Conservation (phyloP, 202 grass and related monocot species). For the Setaria italica region DNA sequence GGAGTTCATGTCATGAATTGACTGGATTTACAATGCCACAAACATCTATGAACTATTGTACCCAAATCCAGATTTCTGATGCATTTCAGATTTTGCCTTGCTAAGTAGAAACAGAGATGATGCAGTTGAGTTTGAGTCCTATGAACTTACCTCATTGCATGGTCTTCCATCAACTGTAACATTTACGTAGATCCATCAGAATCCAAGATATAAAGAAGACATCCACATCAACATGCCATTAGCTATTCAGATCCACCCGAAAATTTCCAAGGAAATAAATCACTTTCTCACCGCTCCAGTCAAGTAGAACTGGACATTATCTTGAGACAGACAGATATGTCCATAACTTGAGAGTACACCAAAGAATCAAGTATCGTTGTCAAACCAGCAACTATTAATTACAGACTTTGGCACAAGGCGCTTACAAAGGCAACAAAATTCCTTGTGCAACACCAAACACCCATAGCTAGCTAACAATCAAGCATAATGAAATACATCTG, state of each 20-base stretch:
- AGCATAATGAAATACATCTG: constrained; percentile 24
- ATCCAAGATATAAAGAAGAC: constrained; percentile 4
- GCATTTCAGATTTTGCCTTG: background rate
- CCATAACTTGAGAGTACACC: constrained; percentile 42
- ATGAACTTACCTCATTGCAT: constrained; percentile 18
- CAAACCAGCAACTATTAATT: constrained; percentile 63
- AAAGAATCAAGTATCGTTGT: constrained; percentile 49
- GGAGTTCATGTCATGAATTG: constrained; percentile 11
- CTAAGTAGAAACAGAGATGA: background rate
- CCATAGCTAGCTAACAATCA: constrained; percentile 48
- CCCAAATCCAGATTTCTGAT: constrained; percentile 8
- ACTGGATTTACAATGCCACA: constrained; percentile 13
- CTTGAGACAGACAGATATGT: constrained; percentile 48
- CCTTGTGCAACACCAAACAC: constrained; percentile 37
- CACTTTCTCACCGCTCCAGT: constrained; percentile 2
- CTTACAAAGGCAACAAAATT: constrained; percentile 57
- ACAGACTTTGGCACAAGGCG: constrained; percentile 53
- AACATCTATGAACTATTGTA: background rate
- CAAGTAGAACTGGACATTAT: constrained; percentile 43
- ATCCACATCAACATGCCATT: constrained; percentile 16
- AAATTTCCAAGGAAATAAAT: constrained; percentile 23
- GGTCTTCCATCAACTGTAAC: constrained; percentile 1
- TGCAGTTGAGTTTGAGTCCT: constrained; percentile 5
- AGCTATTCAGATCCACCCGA: constrained; percentile 23
- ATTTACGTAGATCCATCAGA: constrained; percentile 26